Percentiles rank a stretch among this genome's conserved stretches.
phyloP scores from a whole-genome alignment of 2,329 filamentous ascomycete genomes.

The Ophiocordyceps camponoti-saundersi region DNA sequence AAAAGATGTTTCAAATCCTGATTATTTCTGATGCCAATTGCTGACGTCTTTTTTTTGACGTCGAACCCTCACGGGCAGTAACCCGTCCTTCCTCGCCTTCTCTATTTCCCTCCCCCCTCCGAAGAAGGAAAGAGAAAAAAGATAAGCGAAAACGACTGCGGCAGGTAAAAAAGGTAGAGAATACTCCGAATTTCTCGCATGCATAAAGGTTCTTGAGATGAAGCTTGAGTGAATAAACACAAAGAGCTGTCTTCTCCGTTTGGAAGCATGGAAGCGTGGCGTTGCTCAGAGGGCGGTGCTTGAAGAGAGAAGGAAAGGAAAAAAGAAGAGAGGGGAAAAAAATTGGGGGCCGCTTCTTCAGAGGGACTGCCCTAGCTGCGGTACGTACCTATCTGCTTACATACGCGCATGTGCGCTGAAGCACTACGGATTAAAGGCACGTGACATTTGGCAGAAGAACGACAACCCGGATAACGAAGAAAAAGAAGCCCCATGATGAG shows the following conservation, averaged over 20 bases:
- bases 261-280: conserved; percentile 10
- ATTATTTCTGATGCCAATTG: conserved; percentile 10
- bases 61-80: conserved; percentile 9
- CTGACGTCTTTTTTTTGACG: conserved; percentile 6
- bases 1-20: conserved; percentile 5
- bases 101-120: too few relatives aligned
- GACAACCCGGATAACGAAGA: too few relatives aligned
- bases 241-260: conserved; percentile 4
- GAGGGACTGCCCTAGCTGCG: background rate
- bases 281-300: conserved; percentile 9
- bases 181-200: conserved; percentile 11
- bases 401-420: too few relatives aligned
- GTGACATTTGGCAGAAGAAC: too few relatives aligned
- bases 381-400: background rate
- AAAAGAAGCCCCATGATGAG: too few relatives aligned
- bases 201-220: background rate
- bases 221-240: too few relatives aligned
- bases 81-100: conserved; percentile 5
- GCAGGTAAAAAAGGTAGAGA: conserved; percentile 4
- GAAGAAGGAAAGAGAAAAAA: too few relatives aligned
- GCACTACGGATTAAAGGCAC: too few relatives aligned
- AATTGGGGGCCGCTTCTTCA: too few relatives aligned
- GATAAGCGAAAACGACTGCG: conserved; percentile 4
- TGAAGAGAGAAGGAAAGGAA: conserved; percentile 1
- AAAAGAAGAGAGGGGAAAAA: background rate